These are phyloP conservation scores for Arctostaphylos glauca DNA, from an alignment of 148 eudicot genomes.

Conservation along the genomic window DNA sequence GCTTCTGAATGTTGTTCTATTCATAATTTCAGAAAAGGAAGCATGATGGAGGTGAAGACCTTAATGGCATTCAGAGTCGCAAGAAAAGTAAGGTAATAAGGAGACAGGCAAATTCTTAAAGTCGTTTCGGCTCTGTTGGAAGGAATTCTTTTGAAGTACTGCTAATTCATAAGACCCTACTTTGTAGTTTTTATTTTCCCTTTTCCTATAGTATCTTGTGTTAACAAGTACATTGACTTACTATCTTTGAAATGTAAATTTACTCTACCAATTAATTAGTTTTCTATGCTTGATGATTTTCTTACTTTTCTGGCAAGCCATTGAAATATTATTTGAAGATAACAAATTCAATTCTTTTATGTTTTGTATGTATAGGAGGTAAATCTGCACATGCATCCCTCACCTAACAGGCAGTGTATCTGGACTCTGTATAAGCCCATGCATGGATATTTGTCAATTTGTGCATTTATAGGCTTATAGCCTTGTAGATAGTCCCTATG, in stretches of 20 bases:
- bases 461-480: neutral
- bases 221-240: neutral
- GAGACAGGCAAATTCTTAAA: constrained; percentile 1
- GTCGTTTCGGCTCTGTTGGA: neutral
- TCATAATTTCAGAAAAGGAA: constrained; percentile 77
- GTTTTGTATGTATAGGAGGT: neutral
- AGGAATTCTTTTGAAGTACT: neutral
- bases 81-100: constrained; percentile 85
- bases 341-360: neutral
- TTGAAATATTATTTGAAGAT: neutral
- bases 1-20: constrained; percentile 15
- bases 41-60: constrained; percentile 82
- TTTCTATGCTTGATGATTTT: neutral
- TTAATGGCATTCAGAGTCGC: constrained; percentile 63
- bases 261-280: neutral
- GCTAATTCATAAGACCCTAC: neutral
- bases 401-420: neutral
- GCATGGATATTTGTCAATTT: neutral
- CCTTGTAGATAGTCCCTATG: neutral
- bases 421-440: neutral
- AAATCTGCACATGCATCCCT: neutral
- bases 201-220: neutral
- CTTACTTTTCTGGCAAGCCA: neutral
- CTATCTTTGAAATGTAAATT: neutral
- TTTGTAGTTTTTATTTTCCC: neutral